Evolutionary conservation across 1,284 basidiomycete species (phyloP).

Genomic region (Cryptococcus sp.): DNA sequence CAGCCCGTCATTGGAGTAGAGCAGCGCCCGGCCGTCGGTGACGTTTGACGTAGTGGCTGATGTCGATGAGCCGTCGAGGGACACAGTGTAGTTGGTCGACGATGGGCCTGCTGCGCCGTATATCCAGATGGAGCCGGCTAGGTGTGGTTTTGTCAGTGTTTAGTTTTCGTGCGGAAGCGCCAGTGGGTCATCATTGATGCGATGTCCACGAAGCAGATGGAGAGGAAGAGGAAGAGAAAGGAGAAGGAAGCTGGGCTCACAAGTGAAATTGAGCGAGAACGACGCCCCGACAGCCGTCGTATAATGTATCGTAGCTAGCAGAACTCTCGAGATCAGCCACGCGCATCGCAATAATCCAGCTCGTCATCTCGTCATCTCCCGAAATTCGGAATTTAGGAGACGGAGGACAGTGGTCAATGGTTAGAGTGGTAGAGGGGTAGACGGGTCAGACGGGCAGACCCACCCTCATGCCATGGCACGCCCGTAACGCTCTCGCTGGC

Average conservation of each 20-base stretch:
- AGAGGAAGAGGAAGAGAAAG: background rate
- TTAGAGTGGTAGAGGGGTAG: no score
- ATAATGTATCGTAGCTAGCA: conserved; percentile 43
- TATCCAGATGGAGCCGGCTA: conserved; percentile 37
- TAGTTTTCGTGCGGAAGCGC: no score
- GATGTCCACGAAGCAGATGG: background rate
- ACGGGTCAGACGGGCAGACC: conserved; percentile 8
- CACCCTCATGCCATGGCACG: conserved; percentile 49
- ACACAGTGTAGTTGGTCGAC: conserved; percentile 37
- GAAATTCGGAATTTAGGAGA: no score
- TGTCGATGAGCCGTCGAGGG: conserved; percentile 33
- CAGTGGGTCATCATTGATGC: background rate
- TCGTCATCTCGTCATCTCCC: background rate
- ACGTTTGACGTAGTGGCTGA: conserved; percentile 21
- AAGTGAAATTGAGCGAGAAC: conserved; percentile 33
- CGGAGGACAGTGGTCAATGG: background rate
- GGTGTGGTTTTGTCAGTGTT: no score
- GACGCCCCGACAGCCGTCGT: conserved; percentile 32
- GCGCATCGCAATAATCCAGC: background rate
- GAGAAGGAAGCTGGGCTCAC: background rate
- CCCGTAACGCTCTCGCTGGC: conserved; percentile 35
- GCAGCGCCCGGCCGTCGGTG: conserved; percentile 27
- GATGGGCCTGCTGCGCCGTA: conserved; percentile 41
- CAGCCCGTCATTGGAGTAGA: conserved; percentile 30
- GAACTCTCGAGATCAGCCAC: no score